Evolutionary conservation across 2,329 filamentous ascomycete species (phyloP), one percentile per base, ranked within the genome.

Genomic region (Arthrobotrys pseudoclavata): DNA sequence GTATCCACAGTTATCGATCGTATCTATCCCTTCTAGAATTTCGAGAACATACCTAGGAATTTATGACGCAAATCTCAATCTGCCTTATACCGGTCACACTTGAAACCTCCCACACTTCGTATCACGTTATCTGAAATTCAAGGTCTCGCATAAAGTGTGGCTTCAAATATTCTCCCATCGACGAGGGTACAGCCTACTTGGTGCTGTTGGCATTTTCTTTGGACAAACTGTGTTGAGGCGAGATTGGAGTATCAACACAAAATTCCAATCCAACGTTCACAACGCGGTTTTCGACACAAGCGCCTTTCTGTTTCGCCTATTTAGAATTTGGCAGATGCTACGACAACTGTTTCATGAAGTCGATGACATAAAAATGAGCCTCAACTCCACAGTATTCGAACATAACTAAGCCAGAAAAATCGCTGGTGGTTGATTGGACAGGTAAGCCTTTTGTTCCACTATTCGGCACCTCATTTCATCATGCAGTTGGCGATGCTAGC

Each of bases 141-240:
- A 47, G 72, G 57, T 40, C 20, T 64, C 64, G 71, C 71, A 76
- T 76, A 52, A 76, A 70, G 34, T 61, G 72, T 76, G 72, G 72
- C 66, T 40, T 52, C 52, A 10, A 24, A 13, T 29, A 12, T 37
- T 22, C 50, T 53, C 45, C 47, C 5, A 40, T 61, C 26, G 48
- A 40, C 24, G 40, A 34, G 40, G 37, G 45, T 62, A 70, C 60
- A 70, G 66, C 66, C 55, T 26, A 24, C 52, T n/a, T 31, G 29
- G 15, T 53, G 15, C 31, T 6, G n/a, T 37, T 45, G 42, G 15
- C 4, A 6, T 45, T 18, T 20, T 12, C 5, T n/a, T 12, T 12
- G 22, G 26, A 40, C 55, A 76, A 69, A 69, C 67, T 66, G 72
- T 67, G 72, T 76, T 76, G 72, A 13, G 20, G 12, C 37, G 61